Percentiles rank a stretch among this genome's conserved stretches.
phyloP scores from a whole-genome alignment of 2,329 filamentous ascomycete genomes.

The Gnomoniopsis sp. region DNA sequence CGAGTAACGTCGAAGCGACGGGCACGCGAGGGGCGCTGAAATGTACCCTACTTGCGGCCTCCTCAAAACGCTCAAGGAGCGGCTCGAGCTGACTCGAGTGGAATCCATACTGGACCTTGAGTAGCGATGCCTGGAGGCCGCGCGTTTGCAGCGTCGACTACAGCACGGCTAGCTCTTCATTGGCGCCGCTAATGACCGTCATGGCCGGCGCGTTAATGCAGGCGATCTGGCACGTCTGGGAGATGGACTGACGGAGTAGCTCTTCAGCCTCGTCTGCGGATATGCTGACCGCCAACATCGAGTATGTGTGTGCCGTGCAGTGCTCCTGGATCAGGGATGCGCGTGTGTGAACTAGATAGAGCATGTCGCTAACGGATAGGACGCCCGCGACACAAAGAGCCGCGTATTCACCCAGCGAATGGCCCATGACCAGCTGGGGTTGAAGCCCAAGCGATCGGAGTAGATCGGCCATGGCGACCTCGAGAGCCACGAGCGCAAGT shows the following conservation, averaged over 20 bases:
- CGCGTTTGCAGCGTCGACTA: neutral
- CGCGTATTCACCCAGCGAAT: conserved; percentile 58
- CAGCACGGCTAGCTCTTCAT: neutral
- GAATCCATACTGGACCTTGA: conserved; percentile 2
- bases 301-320: neutral
- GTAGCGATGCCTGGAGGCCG: neutral
- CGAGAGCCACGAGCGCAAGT: neutral
- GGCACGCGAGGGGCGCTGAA: neutral
- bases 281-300: conserved; percentile 1
- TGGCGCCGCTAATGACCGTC: neutral
- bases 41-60: too few species aligned
- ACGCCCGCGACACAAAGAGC: conserved; percentile 1
- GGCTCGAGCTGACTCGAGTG: conserved; percentile 1
- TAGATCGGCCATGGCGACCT: conserved; percentile 33
- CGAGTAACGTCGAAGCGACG: too few species aligned
- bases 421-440: conserved; percentile 39
- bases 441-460: conserved; percentile 36
- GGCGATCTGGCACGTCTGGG: neutral
- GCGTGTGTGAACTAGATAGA: conserved; percentile 2
- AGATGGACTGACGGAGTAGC: neutral
- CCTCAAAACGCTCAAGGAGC: too few species aligned
- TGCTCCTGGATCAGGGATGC: neutral
- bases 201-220: conserved; percentile 1
- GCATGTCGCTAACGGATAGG: neutral
- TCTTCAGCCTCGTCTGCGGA: neutral